phyloP scores from a whole-genome alignment of 805 yeast species.

The Cyberlindnera sargentensis region DNA sequence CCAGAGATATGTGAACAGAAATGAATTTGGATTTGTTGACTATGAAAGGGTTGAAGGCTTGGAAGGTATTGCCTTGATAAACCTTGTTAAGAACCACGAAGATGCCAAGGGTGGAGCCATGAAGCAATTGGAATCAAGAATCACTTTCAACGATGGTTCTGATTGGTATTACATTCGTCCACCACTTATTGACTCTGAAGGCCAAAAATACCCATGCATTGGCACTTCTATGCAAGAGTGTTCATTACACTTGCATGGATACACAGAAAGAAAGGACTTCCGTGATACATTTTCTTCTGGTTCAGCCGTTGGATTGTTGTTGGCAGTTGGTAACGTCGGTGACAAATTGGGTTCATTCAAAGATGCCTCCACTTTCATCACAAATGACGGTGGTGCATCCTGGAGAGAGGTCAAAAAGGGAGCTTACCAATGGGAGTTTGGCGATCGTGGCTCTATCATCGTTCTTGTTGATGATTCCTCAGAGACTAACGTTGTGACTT shows the following conservation, averaged over 20 bases:
- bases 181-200: constrained; percentile 58
- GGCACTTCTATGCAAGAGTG: constrained; percentile 50
- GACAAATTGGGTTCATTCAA: constrained; percentile 38
- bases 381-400: constrained; percentile 81
- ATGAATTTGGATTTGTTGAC: constrained; percentile 71
- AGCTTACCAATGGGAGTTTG: constrained; percentile 86
- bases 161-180: constrained; percentile 72
- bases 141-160: constrained; percentile 88
- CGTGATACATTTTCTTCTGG: constrained; percentile 84
- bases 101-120: constrained; percentile 35
- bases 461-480: constrained; percentile 57
- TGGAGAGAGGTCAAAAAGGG: constrained; percentile 81
- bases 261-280: constrained; percentile 76
- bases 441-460: constrained; percentile 87
- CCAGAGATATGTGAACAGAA: constrained; percentile 70
- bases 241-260: constrained; percentile 82
- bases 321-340: constrained; percentile 91
- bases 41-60: constrained; percentile 76
- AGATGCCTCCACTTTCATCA: constrained; percentile 64
- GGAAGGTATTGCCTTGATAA: constrained; percentile 78
- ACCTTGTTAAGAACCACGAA: constrained; percentile 52
- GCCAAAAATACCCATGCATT: constrained; percentile 48
- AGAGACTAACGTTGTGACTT: constrained; percentile 49
- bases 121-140: constrained; percentile 61
- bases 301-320: constrained; percentile 80